Percentiles rank a stretch among this genome's conserved stretches.
Conservation (phyloP, 2,329 filamentous ascomycete species). For the Botryotinia globosa region DNA sequence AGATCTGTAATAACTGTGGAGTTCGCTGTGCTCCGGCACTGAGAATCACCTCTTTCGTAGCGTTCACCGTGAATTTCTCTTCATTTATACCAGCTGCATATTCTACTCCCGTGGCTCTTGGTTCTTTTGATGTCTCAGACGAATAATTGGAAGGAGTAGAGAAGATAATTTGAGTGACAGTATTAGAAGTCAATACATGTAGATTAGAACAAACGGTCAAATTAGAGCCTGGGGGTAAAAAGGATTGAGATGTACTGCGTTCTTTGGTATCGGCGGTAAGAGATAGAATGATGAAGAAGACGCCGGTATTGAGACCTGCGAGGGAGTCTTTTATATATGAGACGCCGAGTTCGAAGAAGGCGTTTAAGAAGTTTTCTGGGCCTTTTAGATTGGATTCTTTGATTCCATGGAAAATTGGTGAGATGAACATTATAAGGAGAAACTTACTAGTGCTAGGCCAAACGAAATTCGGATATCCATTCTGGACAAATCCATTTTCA, state of each 20-base stretch:
- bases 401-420: constrained; percentile 34
- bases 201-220: neutral
- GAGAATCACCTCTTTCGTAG: constrained; percentile 47
- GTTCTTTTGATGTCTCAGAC: neutral
- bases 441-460: constrained; percentile 17
- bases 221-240: neutral
- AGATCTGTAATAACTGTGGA: constrained; percentile 51
- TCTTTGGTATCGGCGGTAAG: neutral
- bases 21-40: constrained; percentile 50
- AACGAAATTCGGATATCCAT: constrained; percentile 6
- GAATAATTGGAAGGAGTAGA: neutral
- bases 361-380: constrained; percentile 41
- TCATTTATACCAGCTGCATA: neutral
- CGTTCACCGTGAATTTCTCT: constrained; percentile 24
- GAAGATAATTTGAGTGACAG: constrained; percentile 4
- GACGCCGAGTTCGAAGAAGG: constrained; percentile 41
- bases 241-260: constrained; percentile 12
- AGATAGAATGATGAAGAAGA: constrained; percentile 1
- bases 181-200: constrained; percentile 7
- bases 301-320: neutral
- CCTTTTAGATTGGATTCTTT: constrained; percentile 15
- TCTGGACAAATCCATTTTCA: neutral
- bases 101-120: neutral
- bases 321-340: constrained; percentile 38
- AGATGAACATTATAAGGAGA: no score